These are phyloP conservation scores for Neonectria magnoliae DNA, from an alignment of 2,329 filamentous ascomycete genomes.

Conservation along the genomic window DNA sequence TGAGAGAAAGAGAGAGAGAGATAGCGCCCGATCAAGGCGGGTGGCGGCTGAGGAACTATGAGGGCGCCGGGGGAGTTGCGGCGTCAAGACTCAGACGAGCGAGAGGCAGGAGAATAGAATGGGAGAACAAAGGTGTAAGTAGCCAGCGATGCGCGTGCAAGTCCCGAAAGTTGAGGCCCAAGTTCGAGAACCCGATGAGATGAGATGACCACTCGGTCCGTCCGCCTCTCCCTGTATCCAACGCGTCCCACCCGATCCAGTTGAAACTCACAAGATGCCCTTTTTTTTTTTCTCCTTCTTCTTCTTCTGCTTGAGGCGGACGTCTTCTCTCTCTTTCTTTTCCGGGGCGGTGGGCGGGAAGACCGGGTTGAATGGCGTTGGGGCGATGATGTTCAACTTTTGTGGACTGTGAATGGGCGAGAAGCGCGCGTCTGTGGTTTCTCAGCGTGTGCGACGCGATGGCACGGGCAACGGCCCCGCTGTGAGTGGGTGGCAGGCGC, in stretches of 20 bases:
- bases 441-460: conserved; percentile 37
- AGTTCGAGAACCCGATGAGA: not conserved
- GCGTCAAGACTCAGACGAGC: not conserved
- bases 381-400: conserved; percentile 9
- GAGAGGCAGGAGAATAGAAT: not conserved
- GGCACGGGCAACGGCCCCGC: conserved; percentile 28
- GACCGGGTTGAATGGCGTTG: not conserved
- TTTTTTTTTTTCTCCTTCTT: too few species aligned
- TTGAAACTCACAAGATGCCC: too few species aligned
- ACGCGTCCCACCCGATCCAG: too few species aligned
- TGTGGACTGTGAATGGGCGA: conserved; percentile 25
- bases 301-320: not conserved
- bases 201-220: conserved; percentile 34
- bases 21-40: not conserved
- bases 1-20: not conserved
- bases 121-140: not conserved
- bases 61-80: not conserved
- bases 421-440: conserved; percentile 33
- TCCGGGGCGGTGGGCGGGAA: not conserved
- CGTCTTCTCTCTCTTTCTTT: not conserved
- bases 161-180: not conserved
- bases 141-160: not conserved
- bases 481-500: conserved; percentile 37
- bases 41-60: not conserved
- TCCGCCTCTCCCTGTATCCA: not conserved